phyloP scores from a whole-genome alignment of 805 yeast genomes.

The Kazachstania martiniae region DNA sequence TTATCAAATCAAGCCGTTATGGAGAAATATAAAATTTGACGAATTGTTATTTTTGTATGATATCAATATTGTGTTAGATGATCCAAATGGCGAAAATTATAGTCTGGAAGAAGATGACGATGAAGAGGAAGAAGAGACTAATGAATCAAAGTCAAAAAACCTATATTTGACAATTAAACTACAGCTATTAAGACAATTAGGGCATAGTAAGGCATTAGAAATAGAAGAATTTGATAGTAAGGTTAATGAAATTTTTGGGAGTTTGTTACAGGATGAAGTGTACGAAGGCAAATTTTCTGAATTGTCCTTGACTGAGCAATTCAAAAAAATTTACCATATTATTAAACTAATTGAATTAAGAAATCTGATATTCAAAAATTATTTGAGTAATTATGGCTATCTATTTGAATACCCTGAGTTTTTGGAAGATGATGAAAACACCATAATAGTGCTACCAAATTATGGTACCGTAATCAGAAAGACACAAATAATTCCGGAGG shows the following conservation, averaged over 20 bases:
- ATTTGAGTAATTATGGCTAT: conserved; percentile 18
- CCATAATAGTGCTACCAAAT: conserved; percentile 17
- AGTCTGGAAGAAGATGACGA: conserved; percentile 4
- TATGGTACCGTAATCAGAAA: conserved; percentile 18
- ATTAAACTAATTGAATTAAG: conserved; percentile 24
- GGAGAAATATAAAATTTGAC: conserved; percentile 24
- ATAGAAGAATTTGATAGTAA: conserved; percentile 20
- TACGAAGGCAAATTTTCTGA: conserved; percentile 5
- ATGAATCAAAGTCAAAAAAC: conserved; percentile 1
- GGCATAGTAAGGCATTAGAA: conserved; percentile 14
- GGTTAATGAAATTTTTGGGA: conserved; percentile 12
- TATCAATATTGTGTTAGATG: conserved; percentile 1
- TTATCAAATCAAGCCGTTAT: conserved; percentile 13
- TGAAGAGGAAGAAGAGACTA: conserved; percentile 4
- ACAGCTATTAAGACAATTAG: conserved; percentile 15
- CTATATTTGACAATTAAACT: conserved; percentile 12
- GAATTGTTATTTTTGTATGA: conserved; percentile 21
- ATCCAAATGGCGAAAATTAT: conserved; percentile 2
- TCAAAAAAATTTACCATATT: conserved; percentile 17
- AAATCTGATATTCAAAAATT: conserved; percentile 21
- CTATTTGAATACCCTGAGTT: conserved; percentile 20
- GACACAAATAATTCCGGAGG: conserved; percentile 3
- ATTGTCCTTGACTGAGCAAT: conserved; percentile 15
- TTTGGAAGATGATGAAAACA: conserved; percentile 7
- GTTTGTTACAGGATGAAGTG: neutral